These are phyloP conservation scores for Chenopodium suecicum DNA, from an alignment of 148 eudicot genomes.

Conservation along the genomic window DNA sequence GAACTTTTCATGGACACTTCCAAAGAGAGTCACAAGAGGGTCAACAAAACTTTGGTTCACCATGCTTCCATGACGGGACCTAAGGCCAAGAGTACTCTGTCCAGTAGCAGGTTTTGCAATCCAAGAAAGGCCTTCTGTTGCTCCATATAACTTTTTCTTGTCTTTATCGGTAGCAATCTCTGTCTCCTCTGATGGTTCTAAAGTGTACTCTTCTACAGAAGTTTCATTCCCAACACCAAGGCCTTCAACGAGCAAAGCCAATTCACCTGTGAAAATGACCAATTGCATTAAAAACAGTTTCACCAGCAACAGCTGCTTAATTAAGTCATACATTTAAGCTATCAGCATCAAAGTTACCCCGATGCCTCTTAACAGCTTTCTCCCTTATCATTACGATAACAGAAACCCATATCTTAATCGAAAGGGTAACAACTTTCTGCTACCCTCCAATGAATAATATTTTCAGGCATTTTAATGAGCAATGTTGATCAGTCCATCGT, in stretches of 20 bases:
- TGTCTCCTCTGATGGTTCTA: slow-evolving; percentile 56
- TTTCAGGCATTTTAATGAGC: not conserved
- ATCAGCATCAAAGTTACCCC: not conserved
- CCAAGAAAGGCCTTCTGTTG: slow-evolving; percentile 68
- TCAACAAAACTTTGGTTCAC: slow-evolving; percentile 54
- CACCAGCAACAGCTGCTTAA: not conserved
- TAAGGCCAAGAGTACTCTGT: slow-evolving; percentile 49
- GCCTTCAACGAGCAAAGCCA: slow-evolving; percentile 90
- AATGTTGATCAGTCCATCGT: not conserved
- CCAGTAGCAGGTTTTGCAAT: slow-evolving; percentile 72
- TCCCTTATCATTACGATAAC: not conserved
- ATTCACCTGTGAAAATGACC: slow-evolving; percentile 50
- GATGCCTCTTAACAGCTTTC: not conserved
- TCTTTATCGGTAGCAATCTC: slow-evolving; percentile 40
- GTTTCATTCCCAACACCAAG: slow-evolving; percentile 77
- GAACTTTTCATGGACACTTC: slow-evolving; percentile 73
- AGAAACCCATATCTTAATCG: not conserved
- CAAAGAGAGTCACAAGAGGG: slow-evolving; percentile 80
- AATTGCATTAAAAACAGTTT: slow-evolving; percentile 1
- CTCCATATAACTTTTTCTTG: slow-evolving; percentile 54
- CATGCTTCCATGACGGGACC: slow-evolving; percentile 73
- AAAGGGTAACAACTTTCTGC: not conserved
- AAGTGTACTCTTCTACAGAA: slow-evolving; percentile 71
- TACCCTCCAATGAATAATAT: not conserved
- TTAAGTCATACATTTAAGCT: not conserved